phyloP scores from a whole-genome alignment of 2,329 filamentous ascomycete species.

The Alternaria ethzedia region DNA sequence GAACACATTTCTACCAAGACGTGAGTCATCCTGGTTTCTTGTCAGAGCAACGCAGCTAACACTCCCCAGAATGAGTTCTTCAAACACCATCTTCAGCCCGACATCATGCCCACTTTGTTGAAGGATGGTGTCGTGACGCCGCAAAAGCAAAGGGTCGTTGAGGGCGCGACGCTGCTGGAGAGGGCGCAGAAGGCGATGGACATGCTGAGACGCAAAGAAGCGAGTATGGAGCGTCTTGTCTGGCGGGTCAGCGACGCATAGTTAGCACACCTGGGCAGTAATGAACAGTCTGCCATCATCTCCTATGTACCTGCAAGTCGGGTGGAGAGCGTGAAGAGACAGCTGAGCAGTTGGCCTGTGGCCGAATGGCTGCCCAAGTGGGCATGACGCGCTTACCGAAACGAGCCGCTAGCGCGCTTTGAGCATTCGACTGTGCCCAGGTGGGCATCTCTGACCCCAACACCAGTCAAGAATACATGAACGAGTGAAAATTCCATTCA shows the following conservation, averaged over 20 bases:
- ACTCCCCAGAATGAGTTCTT: conserved; percentile 60
- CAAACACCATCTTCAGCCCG: conserved; percentile 61
- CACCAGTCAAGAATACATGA: neutral
- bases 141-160: conserved; percentile 51
- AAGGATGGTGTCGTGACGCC: conserved; percentile 50
- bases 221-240: conserved; percentile 55
- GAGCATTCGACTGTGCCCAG: neutral
- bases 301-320: neutral
- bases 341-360: neutral
- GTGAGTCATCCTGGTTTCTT: conserved; percentile 40
- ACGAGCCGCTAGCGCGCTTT: neutral
- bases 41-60: neutral
- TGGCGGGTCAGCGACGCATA: conserved; percentile 37
- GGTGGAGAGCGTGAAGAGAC: neutral
- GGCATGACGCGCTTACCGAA: neutral
- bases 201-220: conserved; percentile 52
- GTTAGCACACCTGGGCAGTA: neutral
- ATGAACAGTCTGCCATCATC: neutral
- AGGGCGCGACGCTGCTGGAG: conserved; percentile 52
- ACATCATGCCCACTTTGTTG: conserved; percentile 61
- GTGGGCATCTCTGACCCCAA: neutral
- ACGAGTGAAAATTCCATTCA: neutral
- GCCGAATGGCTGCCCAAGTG: too few species aligned
- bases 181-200: conserved; percentile 53
- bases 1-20: conserved; percentile 62